Evolutionary conservation across 352 stramenopile species (phyloP).

Genomic region (Vaucheria bursata): DNA sequence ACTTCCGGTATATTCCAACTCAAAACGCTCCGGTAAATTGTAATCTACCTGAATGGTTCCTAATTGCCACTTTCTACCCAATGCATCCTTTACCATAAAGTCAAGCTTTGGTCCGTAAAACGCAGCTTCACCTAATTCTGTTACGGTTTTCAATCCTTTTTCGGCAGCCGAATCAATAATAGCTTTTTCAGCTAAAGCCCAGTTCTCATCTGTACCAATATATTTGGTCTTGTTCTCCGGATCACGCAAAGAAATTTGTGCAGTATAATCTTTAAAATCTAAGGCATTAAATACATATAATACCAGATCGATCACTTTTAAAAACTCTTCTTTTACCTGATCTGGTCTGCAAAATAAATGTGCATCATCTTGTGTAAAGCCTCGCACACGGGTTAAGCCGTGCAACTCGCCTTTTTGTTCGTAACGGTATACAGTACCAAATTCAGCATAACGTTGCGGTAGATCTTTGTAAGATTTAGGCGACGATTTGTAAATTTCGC

Average conservation of each 20-base stretch:
- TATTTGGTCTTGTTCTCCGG: not conserved
- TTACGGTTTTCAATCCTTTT: not conserved
- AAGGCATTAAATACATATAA: not conserved
- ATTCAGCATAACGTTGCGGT: not conserved
- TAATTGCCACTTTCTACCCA: not conserved
- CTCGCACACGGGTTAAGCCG: not conserved
- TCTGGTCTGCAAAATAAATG: not conserved
- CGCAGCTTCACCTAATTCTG: not conserved
- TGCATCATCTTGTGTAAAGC: not conserved
- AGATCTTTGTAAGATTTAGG: not conserved
- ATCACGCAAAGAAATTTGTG: not conserved
- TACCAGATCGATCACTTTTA: not conserved
- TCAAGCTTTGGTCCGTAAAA: not conserved
- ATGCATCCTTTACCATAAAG: not conserved
- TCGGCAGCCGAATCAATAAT: not conserved
- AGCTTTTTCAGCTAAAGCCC: not conserved
- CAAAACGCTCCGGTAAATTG: not conserved
- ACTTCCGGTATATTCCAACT: not conserved
- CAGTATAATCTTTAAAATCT: not conserved
- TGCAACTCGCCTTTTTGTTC: not conserved
- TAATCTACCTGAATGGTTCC: not conserved
- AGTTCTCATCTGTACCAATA: not conserved
- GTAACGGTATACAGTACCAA: not conserved
- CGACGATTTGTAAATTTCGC: not conserved
- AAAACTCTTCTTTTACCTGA: not conserved